Evolutionary conservation across 495 filamentous ascomycete species (phyloP), one percentile per base, ranked within the genome.

Genomic region (Aspergillus heteromorphus): DNA sequence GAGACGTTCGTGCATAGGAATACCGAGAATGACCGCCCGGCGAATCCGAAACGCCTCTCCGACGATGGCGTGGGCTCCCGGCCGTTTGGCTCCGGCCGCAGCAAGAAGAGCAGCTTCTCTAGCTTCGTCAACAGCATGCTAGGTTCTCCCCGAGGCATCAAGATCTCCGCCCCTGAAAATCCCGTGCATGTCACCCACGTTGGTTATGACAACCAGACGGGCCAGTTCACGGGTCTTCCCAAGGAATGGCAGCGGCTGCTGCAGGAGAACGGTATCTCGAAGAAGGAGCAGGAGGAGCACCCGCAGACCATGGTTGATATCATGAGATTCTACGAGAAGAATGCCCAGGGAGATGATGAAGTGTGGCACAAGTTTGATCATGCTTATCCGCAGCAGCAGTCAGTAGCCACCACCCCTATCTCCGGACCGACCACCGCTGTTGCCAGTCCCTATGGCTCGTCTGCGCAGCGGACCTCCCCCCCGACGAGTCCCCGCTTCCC

Each of bases 151-250:
- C 87, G 91, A 59, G 87, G 87, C 56, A 87, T 93, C 30, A 87
- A 95, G 64, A 97, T 98, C 56, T 97, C 93, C 6, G 86, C 89
- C 8, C 93, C 93, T 40, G 91, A 96, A 69, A 97, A 98, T 65
- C 95, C 95, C 10, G 91, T 97, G 23, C 93, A 98, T 68, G 87
- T 98, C 50, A 98, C 95, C 40, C 93, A 98, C 66, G 93, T 98
- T 51, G 92, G 95, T 47, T 96, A 96, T 68, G 92, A 98, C 69
- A 95, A 95, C 73, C 82, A 90, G 60, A 98, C 93, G 3, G 93
- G 93, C 52, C 89, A 97, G 70, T 98, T 96, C 69, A 98, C 93
- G 31, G 93, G 93, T 56, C 76, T 98, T 30, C 93, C 93, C 1
- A 95, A 95, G 69, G 93, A 98, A 79, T 98, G 93, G 93, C 93